These are phyloP conservation scores for Eudorina sp. DNA, from an alignment of 139 green algal species.

Conservation along the genomic window DNA sequence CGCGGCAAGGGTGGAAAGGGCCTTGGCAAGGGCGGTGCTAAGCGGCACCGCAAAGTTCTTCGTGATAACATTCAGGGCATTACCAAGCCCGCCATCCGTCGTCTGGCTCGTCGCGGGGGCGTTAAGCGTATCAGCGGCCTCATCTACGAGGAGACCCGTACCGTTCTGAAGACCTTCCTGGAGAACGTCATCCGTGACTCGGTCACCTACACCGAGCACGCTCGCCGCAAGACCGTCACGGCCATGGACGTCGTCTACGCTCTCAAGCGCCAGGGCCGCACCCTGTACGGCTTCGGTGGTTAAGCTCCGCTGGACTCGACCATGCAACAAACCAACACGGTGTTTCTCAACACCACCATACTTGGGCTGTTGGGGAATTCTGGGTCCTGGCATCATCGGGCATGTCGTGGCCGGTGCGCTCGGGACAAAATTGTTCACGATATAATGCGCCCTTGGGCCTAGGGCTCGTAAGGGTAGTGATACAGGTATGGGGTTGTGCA, in stretches of 20 bases:
- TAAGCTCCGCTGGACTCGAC: slow-evolving; percentile 63
- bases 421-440: too few species aligned
- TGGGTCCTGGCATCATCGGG: too few species aligned
- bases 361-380: too few species aligned
- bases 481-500: too few species aligned
- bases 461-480: too few species aligned
- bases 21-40: slow-evolving; percentile 92
- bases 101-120: slow-evolving; percentile 88
- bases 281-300: slow-evolving; percentile 96
- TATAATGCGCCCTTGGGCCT: too few species aligned
- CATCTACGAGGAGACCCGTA: slow-evolving; percentile 93
- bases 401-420: too few species aligned
- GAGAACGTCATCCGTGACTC: slow-evolving; percentile 95
- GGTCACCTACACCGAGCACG: slow-evolving; percentile 98
- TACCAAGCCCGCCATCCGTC: slow-evolving; percentile 93
- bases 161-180: slow-evolving; percentile 93
- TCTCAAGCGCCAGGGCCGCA: slow-evolving; percentile 96
- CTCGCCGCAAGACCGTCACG: slow-evolving; percentile 95
- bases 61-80: slow-evolving; percentile 97
- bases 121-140: slow-evolving; percentile 93
- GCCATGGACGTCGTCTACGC: slow-evolving; percentile 97
- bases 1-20: slow-evolving; percentile 92
- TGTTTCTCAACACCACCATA: slow-evolving; percentile 12
- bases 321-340: background rate
- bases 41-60: slow-evolving; percentile 94